Base-by-base conservation (phyloP, 176 grass and related monocot species). In the Thalia dealbata region DNA sequence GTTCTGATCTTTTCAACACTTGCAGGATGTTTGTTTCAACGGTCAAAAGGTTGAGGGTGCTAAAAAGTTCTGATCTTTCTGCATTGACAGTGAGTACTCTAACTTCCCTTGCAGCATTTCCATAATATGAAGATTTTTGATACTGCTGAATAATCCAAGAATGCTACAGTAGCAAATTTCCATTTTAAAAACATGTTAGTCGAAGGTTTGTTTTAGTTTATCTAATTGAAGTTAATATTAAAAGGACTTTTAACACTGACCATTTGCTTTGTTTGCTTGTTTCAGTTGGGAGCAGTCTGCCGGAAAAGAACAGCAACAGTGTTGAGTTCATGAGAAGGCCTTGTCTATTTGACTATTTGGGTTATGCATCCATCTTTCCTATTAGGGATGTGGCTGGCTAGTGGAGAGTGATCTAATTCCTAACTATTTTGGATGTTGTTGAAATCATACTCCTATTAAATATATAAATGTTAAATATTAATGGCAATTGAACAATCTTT, bases 1-100 rank as follows among this genome's bases (percentile, higher is more conserved):
- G 32, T 38, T n/a, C 14, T 63, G 23, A 63, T 35, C 38, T 22
- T 79, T 76, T 64, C 69, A 64, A 76, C 38, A 30, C n/a, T 72
- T 86, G 71, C 82, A 99, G 95, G 38, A 82, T 84, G 29, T 99
- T 93, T 86, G 79, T 95, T 52, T 85, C 78, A 6, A 84, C 77
- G 26, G 95, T 83, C 74, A 95, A 83, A 78, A 91, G 95, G 61
- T 78, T 99, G 73, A 91, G 95, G 75, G 88, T 99, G 85, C 63
- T 95, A 54, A 99, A 78, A 82, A 99, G 85, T 48, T 91, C 95
- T 23, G 90, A 91, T 78, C 77, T 99, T 86, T 76, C 78, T 41
- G 71, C 70, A 64, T 72, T 75, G 46, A 54, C 55, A 60, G 95
- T 99, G 86, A 61, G 77, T 78, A 42, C 18, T 14, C 22, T 51